Conservation (phyloP, 805 yeast species). For the Ascoidea rubescens region DNA sequence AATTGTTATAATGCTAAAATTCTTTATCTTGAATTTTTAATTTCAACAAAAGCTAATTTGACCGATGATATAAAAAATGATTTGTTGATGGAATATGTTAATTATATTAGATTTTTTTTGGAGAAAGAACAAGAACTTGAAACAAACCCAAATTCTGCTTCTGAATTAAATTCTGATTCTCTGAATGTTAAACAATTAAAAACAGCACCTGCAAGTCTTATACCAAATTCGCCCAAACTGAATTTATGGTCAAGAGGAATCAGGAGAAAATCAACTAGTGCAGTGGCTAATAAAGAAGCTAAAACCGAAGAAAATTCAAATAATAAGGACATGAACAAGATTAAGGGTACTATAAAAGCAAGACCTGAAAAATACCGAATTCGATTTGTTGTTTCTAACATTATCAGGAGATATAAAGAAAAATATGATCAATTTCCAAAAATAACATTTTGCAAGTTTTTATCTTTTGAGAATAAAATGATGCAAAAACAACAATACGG, state of each 20-base stretch:
- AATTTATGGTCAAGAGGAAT: background rate
- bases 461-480: background rate
- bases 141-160: too few relatives aligned
- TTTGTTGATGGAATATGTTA: background rate
- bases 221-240: background rate
- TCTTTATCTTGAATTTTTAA: background rate
- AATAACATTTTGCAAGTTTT: background rate
- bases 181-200: too few relatives aligned
- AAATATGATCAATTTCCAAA: background rate
- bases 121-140: background rate
- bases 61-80: background rate
- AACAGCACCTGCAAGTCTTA: background rate
- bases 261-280: background rate
- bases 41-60: background rate
- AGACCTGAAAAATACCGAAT: background rate
- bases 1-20: background rate
- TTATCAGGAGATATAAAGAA: background rate
- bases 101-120: too few relatives aligned
- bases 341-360: background rate
- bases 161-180: too few relatives aligned
- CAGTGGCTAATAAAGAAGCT: conserved; percentile 1
- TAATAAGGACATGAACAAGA: background rate
- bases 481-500: background rate
- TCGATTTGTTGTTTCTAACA: too few relatives aligned
- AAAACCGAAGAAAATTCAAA: background rate